Percentiles rank a stretch among this genome's conserved stretches.
Conservation (phyloP, 2,329 filamentous ascomycete genomes). For the Penicillium sp. region DNA sequence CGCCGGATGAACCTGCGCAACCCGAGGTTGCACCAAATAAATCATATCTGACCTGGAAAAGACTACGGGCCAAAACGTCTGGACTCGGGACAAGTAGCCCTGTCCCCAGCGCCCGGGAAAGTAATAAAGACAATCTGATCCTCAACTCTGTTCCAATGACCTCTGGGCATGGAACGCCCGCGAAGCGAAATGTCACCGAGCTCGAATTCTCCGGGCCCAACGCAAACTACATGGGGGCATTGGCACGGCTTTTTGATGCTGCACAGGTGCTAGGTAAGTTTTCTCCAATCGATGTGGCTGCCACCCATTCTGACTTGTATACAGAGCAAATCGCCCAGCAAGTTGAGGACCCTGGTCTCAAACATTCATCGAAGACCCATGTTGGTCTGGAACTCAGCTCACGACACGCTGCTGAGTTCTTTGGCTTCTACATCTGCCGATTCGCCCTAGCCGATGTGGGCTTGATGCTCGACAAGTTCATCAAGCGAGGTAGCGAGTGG, state of each 20-base stretch:
- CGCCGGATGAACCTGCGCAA: conserved; percentile 45
- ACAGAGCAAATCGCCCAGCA: conserved; percentile 92
- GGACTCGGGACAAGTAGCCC: conserved; percentile 51
- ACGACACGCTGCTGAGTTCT: conserved; percentile 93
- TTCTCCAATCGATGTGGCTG: neutral
- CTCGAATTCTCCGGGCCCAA: conserved; percentile 78
- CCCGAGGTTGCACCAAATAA: conserved; percentile 56
- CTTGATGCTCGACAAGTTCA: conserved; percentile 87
- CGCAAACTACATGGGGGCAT: conserved; percentile 82
- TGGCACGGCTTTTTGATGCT: conserved; percentile 88
- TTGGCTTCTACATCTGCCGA: conserved; percentile 91
- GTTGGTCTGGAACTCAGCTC: conserved; percentile 92
- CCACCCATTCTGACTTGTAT: conserved; percentile 9
- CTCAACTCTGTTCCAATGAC: conserved; percentile 80
- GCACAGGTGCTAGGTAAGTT: conserved; percentile 80
- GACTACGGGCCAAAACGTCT: conserved; percentile 85
- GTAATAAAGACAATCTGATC: conserved; percentile 57
- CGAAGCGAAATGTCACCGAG: conserved; percentile 66
- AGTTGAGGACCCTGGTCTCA: conserved; percentile 89
- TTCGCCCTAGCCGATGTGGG: conserved; percentile 86
- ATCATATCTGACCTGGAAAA: conserved; percentile 79
- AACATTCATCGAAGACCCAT: conserved; percentile 87
- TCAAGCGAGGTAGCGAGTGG: conserved; percentile 97
- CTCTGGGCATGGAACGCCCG: conserved; percentile 54
- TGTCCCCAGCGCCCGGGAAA: conserved; percentile 41